These are phyloP conservation scores for Xenoacremonium recifei DNA, from an alignment of 2,329 filamentous ascomycete species.

Conservation along the genomic window DNA sequence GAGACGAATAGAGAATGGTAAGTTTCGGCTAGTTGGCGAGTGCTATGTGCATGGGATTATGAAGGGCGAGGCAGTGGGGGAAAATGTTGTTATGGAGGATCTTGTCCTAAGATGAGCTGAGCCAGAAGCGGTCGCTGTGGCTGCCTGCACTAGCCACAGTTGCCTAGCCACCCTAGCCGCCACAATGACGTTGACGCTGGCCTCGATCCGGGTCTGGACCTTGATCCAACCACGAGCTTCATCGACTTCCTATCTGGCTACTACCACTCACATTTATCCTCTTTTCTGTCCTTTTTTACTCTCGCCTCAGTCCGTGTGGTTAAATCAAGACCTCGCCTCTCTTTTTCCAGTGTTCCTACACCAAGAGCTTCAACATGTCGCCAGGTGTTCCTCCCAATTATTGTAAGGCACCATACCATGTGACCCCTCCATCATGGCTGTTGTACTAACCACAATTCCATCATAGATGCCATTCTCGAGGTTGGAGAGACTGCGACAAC, in stretches of 20 bases:
- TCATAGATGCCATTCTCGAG: constrained; percentile 69
- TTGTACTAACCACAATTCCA: constrained; percentile 12
- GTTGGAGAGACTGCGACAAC: constrained; percentile 71
- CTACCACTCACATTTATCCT: not conserved
- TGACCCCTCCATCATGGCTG: constrained; percentile 11
- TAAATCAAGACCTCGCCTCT: constrained; percentile 6
- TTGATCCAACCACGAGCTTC: constrained; percentile 6
- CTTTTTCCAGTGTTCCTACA: constrained; percentile 5
- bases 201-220: constrained; percentile 11
- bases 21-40: too few relatives aligned
- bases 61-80: too few relatives aligned
- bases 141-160: too few relatives aligned
- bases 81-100: too few relatives aligned
- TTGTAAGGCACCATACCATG: constrained; percentile 42
- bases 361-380: constrained; percentile 27
- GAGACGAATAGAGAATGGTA: too few relatives aligned
- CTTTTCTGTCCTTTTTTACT: too few relatives aligned
- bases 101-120: too few relatives aligned
- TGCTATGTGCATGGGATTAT: too few relatives aligned
- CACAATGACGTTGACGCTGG: constrained; percentile 42
- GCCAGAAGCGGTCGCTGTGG: too few relatives aligned
- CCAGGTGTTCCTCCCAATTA: constrained; percentile 53
- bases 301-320: not conserved
- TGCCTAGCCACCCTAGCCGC: constrained; percentile 31
- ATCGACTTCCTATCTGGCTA: not conserved